phyloP scores from a whole-genome alignment of 805 yeast genomes.

The Starmerella apicola region DNA sequence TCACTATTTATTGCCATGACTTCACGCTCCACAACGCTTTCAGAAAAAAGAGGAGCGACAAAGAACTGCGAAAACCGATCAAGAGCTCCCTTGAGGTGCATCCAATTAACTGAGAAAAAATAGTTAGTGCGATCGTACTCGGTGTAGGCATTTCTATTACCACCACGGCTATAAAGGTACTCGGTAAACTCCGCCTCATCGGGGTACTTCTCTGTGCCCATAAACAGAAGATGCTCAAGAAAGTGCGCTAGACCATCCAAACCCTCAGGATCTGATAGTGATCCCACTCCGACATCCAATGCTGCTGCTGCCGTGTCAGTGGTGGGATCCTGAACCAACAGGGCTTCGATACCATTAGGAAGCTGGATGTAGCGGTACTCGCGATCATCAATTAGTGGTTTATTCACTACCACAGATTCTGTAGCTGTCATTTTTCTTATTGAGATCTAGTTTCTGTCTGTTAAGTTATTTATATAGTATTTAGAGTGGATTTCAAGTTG shows the following conservation, averaged over 20 bases:
- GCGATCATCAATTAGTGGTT: slow-evolving; percentile 52
- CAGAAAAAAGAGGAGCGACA: slow-evolving; percentile 63
- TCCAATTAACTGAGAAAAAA: slow-evolving; percentile 70
- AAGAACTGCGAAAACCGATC: slow-evolving; percentile 92
- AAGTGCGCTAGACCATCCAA: slow-evolving; percentile 80
- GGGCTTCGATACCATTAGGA: slow-evolving; percentile 53
- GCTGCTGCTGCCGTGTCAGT: slow-evolving; percentile 56
- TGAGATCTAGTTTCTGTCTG: too few species aligned
- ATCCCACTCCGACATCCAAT: slow-evolving; percentile 66
- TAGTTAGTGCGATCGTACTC: slow-evolving; percentile 81
- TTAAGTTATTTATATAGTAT: too few species aligned
- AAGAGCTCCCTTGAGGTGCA: slow-evolving; percentile 69
- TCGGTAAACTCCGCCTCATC: slow-evolving; percentile 60
- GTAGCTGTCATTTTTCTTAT: too few species aligned
- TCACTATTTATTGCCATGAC: slow-evolving; percentile 92
- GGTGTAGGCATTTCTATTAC: slow-evolving; percentile 85
- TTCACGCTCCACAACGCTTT: slow-evolving; percentile 76
- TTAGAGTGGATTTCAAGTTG: too few species aligned
- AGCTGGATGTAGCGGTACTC: slow-evolving; percentile 54
- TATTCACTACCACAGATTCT: slow-evolving; percentile 10
- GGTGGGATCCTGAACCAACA: slow-evolving; percentile 66
- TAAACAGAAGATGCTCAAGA: slow-evolving; percentile 71
- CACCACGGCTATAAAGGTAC: slow-evolving; percentile 71
- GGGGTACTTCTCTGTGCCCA: slow-evolving; percentile 71
- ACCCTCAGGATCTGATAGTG: slow-evolving; percentile 60